phyloP scores from a whole-genome alignment of 257 asterid genomes.

The Buddleja alternifolia region DNA sequence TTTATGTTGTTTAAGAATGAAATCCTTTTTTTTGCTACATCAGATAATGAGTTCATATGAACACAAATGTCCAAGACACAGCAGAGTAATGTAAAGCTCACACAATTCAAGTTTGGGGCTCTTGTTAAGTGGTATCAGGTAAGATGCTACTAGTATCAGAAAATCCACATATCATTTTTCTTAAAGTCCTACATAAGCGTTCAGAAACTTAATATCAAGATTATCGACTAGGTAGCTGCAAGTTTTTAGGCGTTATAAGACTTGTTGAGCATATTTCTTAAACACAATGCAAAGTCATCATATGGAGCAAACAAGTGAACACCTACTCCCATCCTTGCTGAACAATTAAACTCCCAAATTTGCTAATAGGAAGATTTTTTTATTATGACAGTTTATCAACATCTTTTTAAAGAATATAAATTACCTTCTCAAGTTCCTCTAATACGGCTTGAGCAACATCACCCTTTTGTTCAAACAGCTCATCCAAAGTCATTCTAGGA shows the following conservation, averaged over 20 bases:
- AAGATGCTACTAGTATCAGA: conserved; percentile 12
- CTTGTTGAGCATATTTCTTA: conserved; percentile 5
- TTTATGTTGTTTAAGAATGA: not conserved
- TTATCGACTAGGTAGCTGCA: not conserved
- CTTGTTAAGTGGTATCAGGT: not conserved
- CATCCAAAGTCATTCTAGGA: conserved; percentile 92
- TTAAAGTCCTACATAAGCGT: not conserved
- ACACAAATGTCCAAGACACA: not conserved
- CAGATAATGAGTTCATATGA: not conserved
- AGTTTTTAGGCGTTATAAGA: not conserved
- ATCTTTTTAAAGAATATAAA: conserved; percentile 6
- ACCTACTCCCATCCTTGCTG: not conserved
- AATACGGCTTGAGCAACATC: conserved; percentile 95
- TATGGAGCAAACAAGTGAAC: conserved; percentile 4
- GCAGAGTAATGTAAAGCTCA: not conserved
- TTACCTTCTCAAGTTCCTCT: conserved; percentile 96
- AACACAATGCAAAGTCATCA: conserved; percentile 6
- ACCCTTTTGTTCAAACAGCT: conserved; percentile 87
- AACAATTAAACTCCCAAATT: conserved; percentile 9
- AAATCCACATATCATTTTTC: not conserved
- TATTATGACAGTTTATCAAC: not conserved
- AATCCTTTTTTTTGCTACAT: not conserved
- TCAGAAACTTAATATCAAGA: conserved; percentile 6
- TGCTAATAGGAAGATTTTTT: conserved; percentile 4
- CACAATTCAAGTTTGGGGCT: not conserved